Evolutionary conservation across 1,139 yeast genomes (phyloP).

Genomic region (Protomyces inouyei): DNA sequence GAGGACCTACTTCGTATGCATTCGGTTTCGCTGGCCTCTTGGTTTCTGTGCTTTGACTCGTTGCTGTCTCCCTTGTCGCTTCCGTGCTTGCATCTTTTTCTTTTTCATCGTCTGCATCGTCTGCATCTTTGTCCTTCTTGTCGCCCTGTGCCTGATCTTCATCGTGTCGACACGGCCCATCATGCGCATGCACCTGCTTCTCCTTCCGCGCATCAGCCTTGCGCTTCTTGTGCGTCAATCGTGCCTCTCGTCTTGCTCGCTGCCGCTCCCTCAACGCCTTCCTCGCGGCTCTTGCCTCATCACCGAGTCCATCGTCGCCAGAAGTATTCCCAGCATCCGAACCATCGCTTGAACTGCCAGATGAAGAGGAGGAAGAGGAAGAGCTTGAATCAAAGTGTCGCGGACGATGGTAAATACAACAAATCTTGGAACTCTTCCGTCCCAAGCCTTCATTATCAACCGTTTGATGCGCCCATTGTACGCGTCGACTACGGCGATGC

Average conservation of each 20-base stretch:
- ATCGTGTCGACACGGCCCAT: neutral
- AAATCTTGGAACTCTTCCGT: conserved; percentile 29
- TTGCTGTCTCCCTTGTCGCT: neutral
- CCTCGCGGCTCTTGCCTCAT: neutral
- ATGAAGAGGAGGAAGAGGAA: conserved; percentile 18
- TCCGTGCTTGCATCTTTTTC: neutral
- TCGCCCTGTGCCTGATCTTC: neutral
- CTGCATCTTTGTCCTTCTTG: neutral
- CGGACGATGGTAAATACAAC: conserved; percentile 31
- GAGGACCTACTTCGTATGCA: neutral
- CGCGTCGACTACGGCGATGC: conserved; percentile 24
- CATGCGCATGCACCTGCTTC: neutral
- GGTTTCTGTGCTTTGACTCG: neutral
- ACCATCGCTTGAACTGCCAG: neutral
- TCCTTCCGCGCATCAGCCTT: neutral
- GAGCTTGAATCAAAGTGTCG: conserved; percentile 25
- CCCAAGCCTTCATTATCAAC: conserved; percentile 30
- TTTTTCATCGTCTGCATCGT: neutral
- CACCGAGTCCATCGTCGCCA: neutral
- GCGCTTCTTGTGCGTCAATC: neutral
- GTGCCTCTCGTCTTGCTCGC: neutral
- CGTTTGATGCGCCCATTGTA: conserved; percentile 28
- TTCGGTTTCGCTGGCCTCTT: neutral
- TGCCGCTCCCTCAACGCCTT: neutral
- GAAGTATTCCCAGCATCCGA: neutral